Percentiles rank a stretch among this genome's conserved stretches.
Evolutionary conservation across 495 filamentous ascomycete genomes (phyloP).

Genomic region (Articulospora tetracladia): DNA sequence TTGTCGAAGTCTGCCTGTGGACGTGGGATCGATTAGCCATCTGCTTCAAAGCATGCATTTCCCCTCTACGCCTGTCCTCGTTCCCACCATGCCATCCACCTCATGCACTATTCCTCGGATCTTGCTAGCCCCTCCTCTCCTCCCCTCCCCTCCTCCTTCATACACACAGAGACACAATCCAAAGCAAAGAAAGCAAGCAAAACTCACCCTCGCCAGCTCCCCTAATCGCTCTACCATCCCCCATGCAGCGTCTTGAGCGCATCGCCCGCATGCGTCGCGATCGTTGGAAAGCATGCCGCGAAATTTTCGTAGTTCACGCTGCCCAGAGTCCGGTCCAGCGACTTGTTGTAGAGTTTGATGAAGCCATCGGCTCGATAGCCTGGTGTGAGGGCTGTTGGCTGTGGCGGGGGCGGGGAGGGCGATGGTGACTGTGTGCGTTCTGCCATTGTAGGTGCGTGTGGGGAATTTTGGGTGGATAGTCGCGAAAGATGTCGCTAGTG

Average conservation of each 20-base stretch:
- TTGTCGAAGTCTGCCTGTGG: conserved; percentile 67
- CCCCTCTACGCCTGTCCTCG: too few species aligned
- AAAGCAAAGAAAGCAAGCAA: conserved; percentile 11
- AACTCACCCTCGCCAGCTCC: conserved; percentile 41
- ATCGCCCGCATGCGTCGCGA: conserved; percentile 64
- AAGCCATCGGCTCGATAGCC: conserved; percentile 74
- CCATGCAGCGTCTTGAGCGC: conserved; percentile 63
- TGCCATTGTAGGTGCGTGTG: background rate
- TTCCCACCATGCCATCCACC: too few species aligned
- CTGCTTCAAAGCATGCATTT: too few species aligned
- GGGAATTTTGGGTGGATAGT: background rate
- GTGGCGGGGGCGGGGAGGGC: conserved; percentile 16
- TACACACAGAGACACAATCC: background rate
- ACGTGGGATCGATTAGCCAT: background rate
- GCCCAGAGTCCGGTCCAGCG: conserved; percentile 65
- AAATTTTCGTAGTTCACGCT: conserved; percentile 78
- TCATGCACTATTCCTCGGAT: too few species aligned
- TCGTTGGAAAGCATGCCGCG: conserved; percentile 81
- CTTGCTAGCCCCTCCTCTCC: too few species aligned
- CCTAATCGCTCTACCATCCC: conserved; percentile 66
- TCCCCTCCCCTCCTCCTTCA: background rate
- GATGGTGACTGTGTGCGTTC: background rate
- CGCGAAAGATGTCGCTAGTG: background rate
- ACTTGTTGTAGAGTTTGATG: conserved; percentile 63
- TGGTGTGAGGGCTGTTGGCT: conserved; percentile 40